These are phyloP conservation scores for Barbarea vulgaris DNA, from an alignment of 345 rosid species.

Conservation along the genomic window DNA sequence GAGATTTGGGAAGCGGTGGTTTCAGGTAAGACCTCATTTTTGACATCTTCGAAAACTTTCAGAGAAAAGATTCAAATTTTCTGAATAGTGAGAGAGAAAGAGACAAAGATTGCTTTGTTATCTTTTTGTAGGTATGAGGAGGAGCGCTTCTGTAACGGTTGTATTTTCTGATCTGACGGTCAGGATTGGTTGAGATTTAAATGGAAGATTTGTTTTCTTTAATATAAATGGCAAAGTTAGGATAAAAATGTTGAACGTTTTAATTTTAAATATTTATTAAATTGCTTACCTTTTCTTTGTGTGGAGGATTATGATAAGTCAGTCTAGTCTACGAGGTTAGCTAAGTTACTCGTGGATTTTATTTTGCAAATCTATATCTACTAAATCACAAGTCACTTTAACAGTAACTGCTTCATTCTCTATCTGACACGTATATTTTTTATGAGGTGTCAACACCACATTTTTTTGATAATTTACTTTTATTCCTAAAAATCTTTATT, in stretches of 20 bases:
- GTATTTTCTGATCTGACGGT: constrained; percentile 50
- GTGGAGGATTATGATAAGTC: neutral
- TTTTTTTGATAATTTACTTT: no score
- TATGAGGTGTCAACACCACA: no score
- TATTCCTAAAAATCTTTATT: no score
- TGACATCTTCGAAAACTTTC: constrained; percentile 44
- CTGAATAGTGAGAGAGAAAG: neutral
- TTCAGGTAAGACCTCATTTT: constrained; percentile 59
- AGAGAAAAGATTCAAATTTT: neutral
- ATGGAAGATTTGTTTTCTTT: constrained; percentile 10
- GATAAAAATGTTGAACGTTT: neutral
- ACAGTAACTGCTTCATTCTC: no score
- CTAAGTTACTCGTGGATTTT: neutral
- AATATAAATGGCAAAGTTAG: neutral
- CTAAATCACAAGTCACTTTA: no score
- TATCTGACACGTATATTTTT: no score
- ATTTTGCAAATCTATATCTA: no score
- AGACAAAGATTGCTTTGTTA: neutral
- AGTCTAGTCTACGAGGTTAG: neutral
- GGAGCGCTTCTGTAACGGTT: constrained; percentile 59
- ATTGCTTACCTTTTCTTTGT: neutral
- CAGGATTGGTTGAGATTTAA: constrained; percentile 27
- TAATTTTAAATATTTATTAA: neutral
- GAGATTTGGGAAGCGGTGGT: constrained; percentile 84
- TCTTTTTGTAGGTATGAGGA: neutral